Evolutionary conservation across 2,329 filamentous ascomycete species (phyloP).

Genomic region (Pseudonectria buxi): DNA sequence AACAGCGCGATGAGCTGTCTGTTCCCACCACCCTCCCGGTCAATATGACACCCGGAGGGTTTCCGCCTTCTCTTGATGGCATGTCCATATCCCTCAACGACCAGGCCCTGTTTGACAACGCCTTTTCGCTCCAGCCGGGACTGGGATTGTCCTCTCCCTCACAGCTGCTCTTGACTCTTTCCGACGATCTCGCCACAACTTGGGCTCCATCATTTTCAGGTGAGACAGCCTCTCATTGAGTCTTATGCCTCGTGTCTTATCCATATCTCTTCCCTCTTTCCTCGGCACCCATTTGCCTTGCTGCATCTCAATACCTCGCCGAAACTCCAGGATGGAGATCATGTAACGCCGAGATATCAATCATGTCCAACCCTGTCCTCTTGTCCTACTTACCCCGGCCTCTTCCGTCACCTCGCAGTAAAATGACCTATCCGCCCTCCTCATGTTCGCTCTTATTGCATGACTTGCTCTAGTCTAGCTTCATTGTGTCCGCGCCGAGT

Average conservation of each 20-base stretch:
- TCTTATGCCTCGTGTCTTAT: constrained; percentile 3
- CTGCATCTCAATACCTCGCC: no score
- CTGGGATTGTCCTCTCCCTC: constrained; percentile 17
- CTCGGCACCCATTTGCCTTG: constrained; percentile 1
- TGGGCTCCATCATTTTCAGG: constrained; percentile 16
- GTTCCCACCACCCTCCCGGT: constrained; percentile 7
- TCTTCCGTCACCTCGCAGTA: no score
- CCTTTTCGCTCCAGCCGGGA: constrained; percentile 12
- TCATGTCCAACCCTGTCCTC: no score
- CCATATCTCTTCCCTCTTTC: neutral
- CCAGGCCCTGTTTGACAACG: constrained; percentile 12
- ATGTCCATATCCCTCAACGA: constrained; percentile 10
- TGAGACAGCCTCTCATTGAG: constrained; percentile 12
- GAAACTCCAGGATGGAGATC: no score
- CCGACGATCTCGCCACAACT: constrained; percentile 12
- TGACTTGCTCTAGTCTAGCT: no score
- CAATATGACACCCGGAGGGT: constrained; percentile 8
- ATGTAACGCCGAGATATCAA: no score
- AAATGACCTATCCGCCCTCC: no score
- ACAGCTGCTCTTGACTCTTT: constrained; percentile 13
- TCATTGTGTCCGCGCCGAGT: no score
- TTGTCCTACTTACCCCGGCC: no score
- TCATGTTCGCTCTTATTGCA: no score
- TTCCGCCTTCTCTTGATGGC: constrained; percentile 5
- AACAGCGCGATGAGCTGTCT: constrained; percentile 10